Evolutionary conservation across 169 alveolate species (phyloP).

Genomic region (Haemoproteus tartakovskyi): DNA sequence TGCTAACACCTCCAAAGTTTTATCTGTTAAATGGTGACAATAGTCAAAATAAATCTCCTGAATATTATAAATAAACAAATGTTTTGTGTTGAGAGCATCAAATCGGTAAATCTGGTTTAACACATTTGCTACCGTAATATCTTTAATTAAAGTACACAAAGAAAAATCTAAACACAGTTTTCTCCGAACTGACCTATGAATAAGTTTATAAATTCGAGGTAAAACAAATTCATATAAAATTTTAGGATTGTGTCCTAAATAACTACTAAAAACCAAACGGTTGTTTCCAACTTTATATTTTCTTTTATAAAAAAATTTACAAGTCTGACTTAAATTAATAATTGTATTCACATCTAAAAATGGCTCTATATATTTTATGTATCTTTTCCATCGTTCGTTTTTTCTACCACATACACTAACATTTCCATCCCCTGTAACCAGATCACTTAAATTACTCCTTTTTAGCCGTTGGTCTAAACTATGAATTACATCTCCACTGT

Average conservation of each 20-base stretch:
- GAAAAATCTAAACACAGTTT: slow-evolving; percentile 78
- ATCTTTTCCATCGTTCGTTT: slow-evolving; percentile 71
- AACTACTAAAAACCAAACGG: slow-evolving; percentile 74
- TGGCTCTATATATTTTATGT: slow-evolving; percentile 69
- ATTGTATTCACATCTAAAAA: slow-evolving; percentile 75
- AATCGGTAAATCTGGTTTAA: slow-evolving; percentile 72
- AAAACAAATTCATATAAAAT: slow-evolving; percentile 64
- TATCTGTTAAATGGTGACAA: slow-evolving; percentile 84
- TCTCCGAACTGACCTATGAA: slow-evolving; percentile 67
- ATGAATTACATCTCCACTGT: slow-evolving; percentile 13
- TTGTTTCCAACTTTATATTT: slow-evolving; percentile 67
- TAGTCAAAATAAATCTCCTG: slow-evolving; percentile 79
- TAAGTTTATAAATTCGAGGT: slow-evolving; percentile 66
- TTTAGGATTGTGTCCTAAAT: slow-evolving; percentile 73
- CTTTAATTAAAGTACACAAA: slow-evolving; percentile 79
- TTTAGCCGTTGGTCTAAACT: slow-evolving; percentile 22
- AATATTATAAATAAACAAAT: slow-evolving; percentile 72
- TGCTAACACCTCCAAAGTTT: slow-evolving; percentile 82
- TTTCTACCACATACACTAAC: neutral
- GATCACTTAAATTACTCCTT: slow-evolving; percentile 23
- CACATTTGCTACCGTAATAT: slow-evolving; percentile 78
- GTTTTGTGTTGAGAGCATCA: slow-evolving; percentile 66
- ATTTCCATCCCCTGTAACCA: slow-evolving; percentile 14
- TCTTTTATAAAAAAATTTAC: slow-evolving; percentile 68
- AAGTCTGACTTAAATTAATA: slow-evolving; percentile 76